Evolutionary conservation across 1,139 yeast genomes (phyloP), one percentile per base, ranked within the genome.

Genomic region (Taiozyma onychis): DNA sequence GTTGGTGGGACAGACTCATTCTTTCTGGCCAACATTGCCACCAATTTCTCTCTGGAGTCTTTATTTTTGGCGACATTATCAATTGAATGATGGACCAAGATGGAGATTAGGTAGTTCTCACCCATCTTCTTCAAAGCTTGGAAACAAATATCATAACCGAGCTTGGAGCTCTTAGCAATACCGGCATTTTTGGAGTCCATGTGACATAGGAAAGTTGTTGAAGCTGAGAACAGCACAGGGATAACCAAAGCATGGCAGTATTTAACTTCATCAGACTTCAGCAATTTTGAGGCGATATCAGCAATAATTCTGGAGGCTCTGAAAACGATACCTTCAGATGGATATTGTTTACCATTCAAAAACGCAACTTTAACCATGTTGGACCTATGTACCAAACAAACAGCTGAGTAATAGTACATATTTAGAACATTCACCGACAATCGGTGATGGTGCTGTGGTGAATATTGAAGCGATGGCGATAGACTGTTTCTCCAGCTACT

Each of bases 301-400:
- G 87, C 80, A 55, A 87, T 83, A 85, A 85, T 85, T 62, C 88
- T 81, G 1, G 95, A 89, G 0, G 95, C 89, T 65, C 86, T 91
- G 71, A 87, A 87, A 3, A 91, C 85, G 54, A 88, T 86, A 14
- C 93, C 90, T 87, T 93, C 79, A 10, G 64, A 62, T 76, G 80
- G 59, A 75, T 77, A 63, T 39, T 55, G 58, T 54, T 50, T 60
- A 42, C 61, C 65, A 48, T 57, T 52, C 10, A 50, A 45, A 14
- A 52, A 52, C 2, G 59, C 56, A 9, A 62, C 50, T 44, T 61
- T 60, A 21, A 63, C 56, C 59, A 87, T 80, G 60, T 85, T 85
- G 10, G 89, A 80, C 48, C 91, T 72, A 65, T 88, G 95, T 44
- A 86, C 79, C 58, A 85, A 71, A 59, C 86, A 84, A 48, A 88